A percentile compares a stretch with the other conserved stretches of the same genome.
Conservation (phyloP, 345 rosid species). For the Gossypium australe region DNA sequence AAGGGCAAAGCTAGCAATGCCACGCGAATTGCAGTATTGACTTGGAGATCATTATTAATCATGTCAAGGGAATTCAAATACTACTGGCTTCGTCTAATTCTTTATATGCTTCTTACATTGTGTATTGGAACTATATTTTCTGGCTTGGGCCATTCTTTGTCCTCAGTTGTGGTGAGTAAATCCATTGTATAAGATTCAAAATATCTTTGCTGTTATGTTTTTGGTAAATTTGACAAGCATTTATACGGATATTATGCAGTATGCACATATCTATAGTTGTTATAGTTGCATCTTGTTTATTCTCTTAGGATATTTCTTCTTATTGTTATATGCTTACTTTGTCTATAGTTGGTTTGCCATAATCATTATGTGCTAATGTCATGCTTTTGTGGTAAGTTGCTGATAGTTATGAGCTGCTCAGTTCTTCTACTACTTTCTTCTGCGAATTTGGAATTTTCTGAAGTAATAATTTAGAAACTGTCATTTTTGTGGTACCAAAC, state of each 20-base stretch:
- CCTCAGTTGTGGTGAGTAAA: slow-evolving; percentile 81
- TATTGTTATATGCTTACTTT: neutral
- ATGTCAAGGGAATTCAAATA: slow-evolving; percentile 99
- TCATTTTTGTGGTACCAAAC: neutral
- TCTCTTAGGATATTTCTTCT: neutral
- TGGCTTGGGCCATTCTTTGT: slow-evolving; percentile 84
- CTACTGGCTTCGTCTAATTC: slow-evolving; percentile 93
- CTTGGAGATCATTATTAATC: slow-evolving; percentile 89
- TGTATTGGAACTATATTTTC: slow-evolving; percentile 84
- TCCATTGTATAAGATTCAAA: neutral
- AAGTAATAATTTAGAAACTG: neutral
- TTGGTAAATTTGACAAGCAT: neutral
- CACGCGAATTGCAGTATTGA: slow-evolving; percentile 80
- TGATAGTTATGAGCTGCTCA: neutral
- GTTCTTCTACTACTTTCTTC: slow-evolving; percentile 1
- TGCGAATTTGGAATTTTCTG: neutral
- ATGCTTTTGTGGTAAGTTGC: neutral
- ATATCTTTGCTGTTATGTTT: neutral
- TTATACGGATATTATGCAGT: neutral
- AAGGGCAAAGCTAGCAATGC: slow-evolving; percentile 75
- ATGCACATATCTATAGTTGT: neutral
- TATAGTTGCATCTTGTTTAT: slow-evolving; percentile 1
- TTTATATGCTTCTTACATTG: slow-evolving; percentile 72
- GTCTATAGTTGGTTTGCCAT: neutral
- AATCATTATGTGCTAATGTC: neutral